phyloP scores from a whole-genome alignment of 495 filamentous ascomycete species.

The Aspergillus asperescens region DNA sequence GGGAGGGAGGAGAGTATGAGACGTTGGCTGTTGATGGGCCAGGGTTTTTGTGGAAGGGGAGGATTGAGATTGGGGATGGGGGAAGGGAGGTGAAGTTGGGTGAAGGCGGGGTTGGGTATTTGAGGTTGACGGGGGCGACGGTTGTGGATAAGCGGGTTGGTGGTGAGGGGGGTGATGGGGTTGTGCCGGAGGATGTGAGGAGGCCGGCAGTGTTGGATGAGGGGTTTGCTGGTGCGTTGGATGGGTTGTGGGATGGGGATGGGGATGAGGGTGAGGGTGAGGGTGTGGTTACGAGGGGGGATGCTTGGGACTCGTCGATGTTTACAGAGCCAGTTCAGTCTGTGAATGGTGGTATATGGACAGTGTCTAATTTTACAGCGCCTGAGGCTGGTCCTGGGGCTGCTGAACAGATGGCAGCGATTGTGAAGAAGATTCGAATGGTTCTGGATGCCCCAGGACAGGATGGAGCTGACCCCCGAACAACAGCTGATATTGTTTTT shows the following conservation, averaged over 20 bases:
- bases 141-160: conserved; percentile 48
- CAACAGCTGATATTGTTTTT: conserved; percentile 59
- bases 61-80: conserved; percentile 58
- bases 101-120: conserved; percentile 65
- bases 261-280: conserved; percentile 1
- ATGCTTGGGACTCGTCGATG: conserved; percentile 12
- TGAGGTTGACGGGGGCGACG: conserved; percentile 54
- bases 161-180: conserved; percentile 22
- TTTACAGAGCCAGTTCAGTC: conserved; percentile 15
- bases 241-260: conserved; percentile 16
- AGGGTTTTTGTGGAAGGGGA: conserved; percentile 58
- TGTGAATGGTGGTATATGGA: conserved; percentile 27
- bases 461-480: conserved; percentile 13
- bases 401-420: conserved; percentile 42
- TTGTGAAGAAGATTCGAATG: conserved; percentile 31
- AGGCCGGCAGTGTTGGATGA: conserved; percentile 44
- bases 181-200: conserved; percentile 36
- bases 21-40: conserved; percentile 85
- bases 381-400: conserved; percentile 35
- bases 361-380: conserved; percentile 42
- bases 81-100: conserved; percentile 52
- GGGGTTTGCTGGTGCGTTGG: conserved; percentile 31
- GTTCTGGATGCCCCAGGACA: conserved; percentile 24
- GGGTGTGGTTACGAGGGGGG: neutral
- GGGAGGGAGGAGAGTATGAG: conserved; percentile 96